phyloP scores from a whole-genome alignment of 257 asterid species.

The Fraxinus pennsylvanica region DNA sequence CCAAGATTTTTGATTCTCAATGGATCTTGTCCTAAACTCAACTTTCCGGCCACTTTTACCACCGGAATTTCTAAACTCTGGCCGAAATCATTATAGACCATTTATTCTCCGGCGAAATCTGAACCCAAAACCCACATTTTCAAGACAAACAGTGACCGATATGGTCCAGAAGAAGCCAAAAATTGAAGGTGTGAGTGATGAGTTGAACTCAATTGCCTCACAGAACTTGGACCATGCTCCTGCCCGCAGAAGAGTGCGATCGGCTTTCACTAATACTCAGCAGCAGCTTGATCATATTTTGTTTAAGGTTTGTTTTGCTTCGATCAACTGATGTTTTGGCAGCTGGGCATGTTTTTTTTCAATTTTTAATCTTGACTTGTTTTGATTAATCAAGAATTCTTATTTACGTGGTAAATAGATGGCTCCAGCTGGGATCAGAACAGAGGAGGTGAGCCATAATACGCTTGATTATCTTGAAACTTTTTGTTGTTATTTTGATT shows the following conservation, averaged over 20 bases:
- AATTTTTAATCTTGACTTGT: neutral
- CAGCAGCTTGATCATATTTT: conserved; percentile 81
- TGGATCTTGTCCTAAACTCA: conserved; percentile 49
- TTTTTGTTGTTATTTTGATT: neutral
- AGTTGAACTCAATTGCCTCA: conserved; percentile 80
- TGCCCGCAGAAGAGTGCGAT: conserved; percentile 88
- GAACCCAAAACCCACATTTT: conserved; percentile 23
- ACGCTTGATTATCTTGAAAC: neutral
- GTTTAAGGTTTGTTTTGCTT: conserved; percentile 57
- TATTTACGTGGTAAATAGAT: conserved; percentile 43
- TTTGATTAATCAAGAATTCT: neutral
- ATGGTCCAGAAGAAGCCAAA: conserved; percentile 59
- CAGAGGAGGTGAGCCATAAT: conserved; percentile 68
- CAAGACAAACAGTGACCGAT: conserved; percentile 27
- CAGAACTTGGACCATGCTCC: conserved; percentile 89
- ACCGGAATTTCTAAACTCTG: conserved; percentile 28
- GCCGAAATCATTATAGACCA: conserved; percentile 29
- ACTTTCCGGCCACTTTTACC: conserved; percentile 38
- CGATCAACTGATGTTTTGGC: neutral
- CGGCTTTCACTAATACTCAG: conserved; percentile 65
- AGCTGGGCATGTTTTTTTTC: neutral
- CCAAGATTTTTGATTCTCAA: conserved; percentile 29
- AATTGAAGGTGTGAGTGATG: conserved; percentile 78
- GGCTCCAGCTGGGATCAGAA: conserved; percentile 91
- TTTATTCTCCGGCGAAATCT: conserved; percentile 22